These are phyloP conservation scores for Climacium dendroides DNA, from an alignment of 225 moss, liverwort and hornwort species.

Conservation along the genomic window DNA sequence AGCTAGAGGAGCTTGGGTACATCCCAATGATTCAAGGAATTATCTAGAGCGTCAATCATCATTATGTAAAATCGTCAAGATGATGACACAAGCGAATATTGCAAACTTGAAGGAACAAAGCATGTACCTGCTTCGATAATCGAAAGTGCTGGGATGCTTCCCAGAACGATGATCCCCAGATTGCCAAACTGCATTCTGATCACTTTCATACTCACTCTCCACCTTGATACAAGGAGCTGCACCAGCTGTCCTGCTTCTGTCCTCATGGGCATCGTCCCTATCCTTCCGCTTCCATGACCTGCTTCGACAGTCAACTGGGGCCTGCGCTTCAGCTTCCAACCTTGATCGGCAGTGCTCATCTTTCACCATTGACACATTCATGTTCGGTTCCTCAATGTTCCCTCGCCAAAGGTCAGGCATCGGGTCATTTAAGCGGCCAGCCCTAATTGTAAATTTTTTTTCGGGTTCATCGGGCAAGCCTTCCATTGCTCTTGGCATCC, in stretches of 20 bases:
- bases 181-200: not conserved
- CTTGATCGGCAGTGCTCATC: not conserved
- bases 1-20: not conserved
- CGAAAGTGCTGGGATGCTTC: conserved; percentile 4
- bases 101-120: not conserved
- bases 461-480: not conserved
- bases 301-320: not conserved
- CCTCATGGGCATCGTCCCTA: conserved; percentile 2
- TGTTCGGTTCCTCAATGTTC: not conserved
- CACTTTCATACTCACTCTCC: not conserved
- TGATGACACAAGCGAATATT: not conserved
- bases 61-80: not conserved
- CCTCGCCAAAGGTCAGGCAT: not conserved
- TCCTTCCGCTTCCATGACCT: conserved; percentile 32
- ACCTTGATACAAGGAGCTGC: not conserved
- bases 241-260: not conserved
- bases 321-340: not conserved
- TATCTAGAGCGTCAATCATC: no score
- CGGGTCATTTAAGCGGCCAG: not conserved
- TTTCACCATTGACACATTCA: not conserved
- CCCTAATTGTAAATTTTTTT: not conserved
- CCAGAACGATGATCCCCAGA: not conserved
- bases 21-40: not conserved
- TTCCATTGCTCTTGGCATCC: not conserved
- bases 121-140: conserved; percentile 18